These are phyloP conservation scores for Coemansia sp. DNA, from an alignment of 192 early-diverging fungal genomes.

Conservation along the genomic window DNA sequence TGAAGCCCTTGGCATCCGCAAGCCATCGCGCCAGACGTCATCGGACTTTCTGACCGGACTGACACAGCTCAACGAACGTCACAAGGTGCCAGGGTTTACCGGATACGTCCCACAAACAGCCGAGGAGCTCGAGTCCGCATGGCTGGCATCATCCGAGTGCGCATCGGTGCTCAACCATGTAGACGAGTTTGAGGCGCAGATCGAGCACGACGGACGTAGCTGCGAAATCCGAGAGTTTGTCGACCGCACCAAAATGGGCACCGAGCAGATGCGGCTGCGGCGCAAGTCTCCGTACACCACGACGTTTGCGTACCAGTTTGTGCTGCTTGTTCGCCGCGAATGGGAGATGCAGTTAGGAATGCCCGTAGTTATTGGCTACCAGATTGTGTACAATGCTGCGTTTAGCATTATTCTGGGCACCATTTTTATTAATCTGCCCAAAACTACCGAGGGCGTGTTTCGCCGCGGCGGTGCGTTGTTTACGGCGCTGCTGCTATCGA, in stretches of 20 bases:
- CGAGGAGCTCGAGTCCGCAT: slow-evolving; percentile 65
- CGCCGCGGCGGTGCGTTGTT: slow-evolving; percentile 54
- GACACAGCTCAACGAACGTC: slow-evolving; percentile 63
- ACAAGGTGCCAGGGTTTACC: slow-evolving; percentile 58
- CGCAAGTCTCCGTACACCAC: slow-evolving; percentile 65
- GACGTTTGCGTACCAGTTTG: slow-evolving; percentile 68
- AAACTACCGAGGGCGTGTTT: slow-evolving; percentile 61
- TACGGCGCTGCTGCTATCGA: slow-evolving; percentile 67
- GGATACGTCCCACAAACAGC: slow-evolving; percentile 57
- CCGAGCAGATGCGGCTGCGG: slow-evolving; percentile 52
- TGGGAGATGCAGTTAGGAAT: slow-evolving; percentile 63
- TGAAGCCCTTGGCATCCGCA: slow-evolving; percentile 61
- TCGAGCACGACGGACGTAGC: slow-evolving; percentile 22
- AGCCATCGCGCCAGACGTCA: slow-evolving; percentile 65
- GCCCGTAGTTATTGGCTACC: slow-evolving; percentile 53
- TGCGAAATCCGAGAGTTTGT: slow-evolving; percentile 53
- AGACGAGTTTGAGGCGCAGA: slow-evolving; percentile 38
- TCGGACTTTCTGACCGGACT: slow-evolving; percentile 75
- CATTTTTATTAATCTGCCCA: slow-evolving; percentile 65
- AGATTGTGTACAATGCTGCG: slow-evolving; percentile 58
- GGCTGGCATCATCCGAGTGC: slow-evolving; percentile 54
- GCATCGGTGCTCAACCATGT: slow-evolving; percentile 37
- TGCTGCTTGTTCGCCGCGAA: slow-evolving; percentile 62
- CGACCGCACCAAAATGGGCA: slow-evolving; percentile 58
- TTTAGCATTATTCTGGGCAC: slow-evolving; percentile 75